Evolutionary conservation across 306 rosid genomes (phyloP).

Genomic region (Dryas alaskensis): DNA sequence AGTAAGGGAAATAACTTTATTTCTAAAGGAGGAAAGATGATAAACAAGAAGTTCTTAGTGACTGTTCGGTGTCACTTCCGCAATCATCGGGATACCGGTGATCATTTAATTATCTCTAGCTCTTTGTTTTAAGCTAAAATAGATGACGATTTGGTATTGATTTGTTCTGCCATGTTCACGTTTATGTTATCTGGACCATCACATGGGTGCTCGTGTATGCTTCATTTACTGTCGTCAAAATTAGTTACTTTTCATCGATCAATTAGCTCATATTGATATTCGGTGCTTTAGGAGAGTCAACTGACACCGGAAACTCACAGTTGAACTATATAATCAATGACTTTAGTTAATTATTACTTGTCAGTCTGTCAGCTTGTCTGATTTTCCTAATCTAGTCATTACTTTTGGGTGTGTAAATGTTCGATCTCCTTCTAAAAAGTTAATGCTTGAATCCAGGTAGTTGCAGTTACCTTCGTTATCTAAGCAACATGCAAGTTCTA

Average conservation of each 20-base stretch:
- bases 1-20: background rate
- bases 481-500: background rate
- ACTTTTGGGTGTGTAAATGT: background rate
- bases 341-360: background rate
- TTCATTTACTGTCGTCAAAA: background rate
- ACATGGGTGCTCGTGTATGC: background rate
- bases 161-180: background rate
- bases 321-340: background rate
- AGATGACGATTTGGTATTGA: background rate
- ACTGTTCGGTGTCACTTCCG: background rate
- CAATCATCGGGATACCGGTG: background rate
- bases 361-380: background rate
- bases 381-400: background rate
- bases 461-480: background rate
- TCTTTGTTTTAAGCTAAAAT: background rate
- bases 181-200: background rate
- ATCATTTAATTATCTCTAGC: background rate
- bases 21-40: constrained; percentile 1
- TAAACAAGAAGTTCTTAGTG: background rate
- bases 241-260: background rate
- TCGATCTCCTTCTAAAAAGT: background rate
- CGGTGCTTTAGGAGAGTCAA: background rate
- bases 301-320: background rate
- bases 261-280: background rate
- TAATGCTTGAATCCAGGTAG: background rate